Base-by-base conservation (phyloP, 164 flowering plant genomes). In the Warburgia ugandensis region DNA sequence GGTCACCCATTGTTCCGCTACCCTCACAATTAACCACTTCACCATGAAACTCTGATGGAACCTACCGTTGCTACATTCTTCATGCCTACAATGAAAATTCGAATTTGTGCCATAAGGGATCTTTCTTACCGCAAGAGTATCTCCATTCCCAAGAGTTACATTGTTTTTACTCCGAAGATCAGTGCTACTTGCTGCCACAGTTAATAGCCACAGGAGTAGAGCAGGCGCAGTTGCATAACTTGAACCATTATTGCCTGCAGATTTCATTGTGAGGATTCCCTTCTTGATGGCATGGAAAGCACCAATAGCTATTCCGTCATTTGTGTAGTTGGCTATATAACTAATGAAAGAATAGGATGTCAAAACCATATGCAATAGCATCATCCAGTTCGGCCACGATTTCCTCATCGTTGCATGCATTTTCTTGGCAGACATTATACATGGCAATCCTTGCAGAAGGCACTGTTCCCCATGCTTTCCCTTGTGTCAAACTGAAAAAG, bases 301-400 rank as follows among this genome's bases (percentile, higher is more conserved):
- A n/a, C n/a, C n/a, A n/a, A n/a, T n/a, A n/a, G n/a, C 59, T 20
- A 82, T 65, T 0, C 68, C 5, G 46, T 90, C 95, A 1, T 25
- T 0, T 0, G 43, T 7, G 47, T 72, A 84, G 14, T 38, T 21
- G 5, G 55, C 63, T 0, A 37, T 40, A 0, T 59, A 4, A 0
- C 87, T 91, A 65, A 0, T 95, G 86, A 31, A 84, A 39, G 10
- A 90, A 84, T 35, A 90, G 59, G 13, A 90, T 31, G 52, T 90
- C 89, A 5, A 86, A 95, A 3, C 97, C 97, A 38, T 90, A 95
- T 2, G 56, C n/a, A 22, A 84, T 72, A 6, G 97, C 97, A 29
- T 74, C 73, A 11, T 90, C 94, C 45, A 84, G 77, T n/a, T 65
- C 96, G 5, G 91, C 91, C 4, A 90, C 73, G 17, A 90, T 55